Base-by-base conservation (phyloP, 768 basidiomycete genomes). In the Amanita subjunquillea region DNA sequence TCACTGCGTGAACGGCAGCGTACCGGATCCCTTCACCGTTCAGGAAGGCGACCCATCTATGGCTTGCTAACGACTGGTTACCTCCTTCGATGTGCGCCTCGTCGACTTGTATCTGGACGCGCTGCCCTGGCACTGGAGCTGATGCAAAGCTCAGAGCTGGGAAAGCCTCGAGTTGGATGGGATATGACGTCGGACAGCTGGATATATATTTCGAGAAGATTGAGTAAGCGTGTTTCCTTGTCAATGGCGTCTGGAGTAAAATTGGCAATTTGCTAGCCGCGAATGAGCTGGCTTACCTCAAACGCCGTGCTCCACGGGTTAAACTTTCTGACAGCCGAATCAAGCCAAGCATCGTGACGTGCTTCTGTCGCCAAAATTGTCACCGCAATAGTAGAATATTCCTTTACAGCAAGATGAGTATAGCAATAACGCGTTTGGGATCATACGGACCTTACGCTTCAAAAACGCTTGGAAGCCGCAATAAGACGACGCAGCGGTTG, bases 331-430 rank as follows among this genome's bases (percentile, higher is more conserved):
- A 79, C 73, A 13, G 76, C 71, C 1, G 74, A 72, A 55, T 72
- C 69, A 34, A 86, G 64, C 82, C 82, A 87, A 1, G 75, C 68
- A n/a, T 79, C 72, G 53, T 86, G 84, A 32, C 82, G 75, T 22
- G 81, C 73, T 60, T 87, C 82, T 49, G 74, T 75, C 13, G 67
- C 64, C 9, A 86, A 69, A 57, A 89, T 85, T 17, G 77, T 73
- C 1, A 72, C 84, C 4, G 78, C 75, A 15, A 75, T 73, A 4
- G 77, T 76, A 20, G 79, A 60, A 61, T 76, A 77, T 25, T 67
- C 67, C 64, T 73, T 59, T 54, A 40, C 8, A 5, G 25, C 6
- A 1, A 23, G 25, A 40, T 46, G 39, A 15, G 13, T 8, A 9
- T 0, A 37, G 23, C 32, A 49, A 2, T 5, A 17, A 34, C 25